Evolutionary conservation across 148 eudicot species (phyloP), one percentile per base, ranked within the genome.

Genomic region (Simmondsia chinensis): DNA sequence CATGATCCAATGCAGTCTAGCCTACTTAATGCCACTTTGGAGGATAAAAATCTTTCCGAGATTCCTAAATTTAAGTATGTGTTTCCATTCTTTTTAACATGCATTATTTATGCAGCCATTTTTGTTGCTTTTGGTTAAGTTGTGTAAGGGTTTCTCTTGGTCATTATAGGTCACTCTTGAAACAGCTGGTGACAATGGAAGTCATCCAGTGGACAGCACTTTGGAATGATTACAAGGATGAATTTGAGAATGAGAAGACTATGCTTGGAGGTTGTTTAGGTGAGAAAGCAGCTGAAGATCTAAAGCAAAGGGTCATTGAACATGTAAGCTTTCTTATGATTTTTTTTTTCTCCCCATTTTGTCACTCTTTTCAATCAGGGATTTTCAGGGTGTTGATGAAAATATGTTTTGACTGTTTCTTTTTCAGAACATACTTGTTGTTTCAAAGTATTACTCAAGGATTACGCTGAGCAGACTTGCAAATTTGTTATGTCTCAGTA

Each of bases 1-100:
- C 80, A 81, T 46, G 95, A 82, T 67, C 85, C 97, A 6, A 89
- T 89, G 97, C 97, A 89, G 63, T 84, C 95, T 20, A 89, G 97
- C 56, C 93, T 89, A 69, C 69, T 84, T 9, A 81, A 85, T 66
- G 73, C 94, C 50, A 84, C 93, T 13, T 63, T 89, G 75, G 95
- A 84, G 75, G 97, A 89, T 42, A 89, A 78, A 52, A 89, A 84
- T 55, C 82, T 84, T 43, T 84, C 78, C 27, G 97, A 84, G 59
- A 67, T 84, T 56, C 76, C 93, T 7, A 77, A 78, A 43, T 89
- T 89, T 55, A 84, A 68, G 97, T 81, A 57, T 50, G 73, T 41
- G 2, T 25, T 11, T 42, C 28, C 46, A 21, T 20, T 22, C 14
- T 25, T n/a, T n/a, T n/a, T n/a, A n/a, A n/a, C n/a, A n/a, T n/a